Conservation (phyloP, 1,284 basidiomycete species). For the Volvariella volvacea region DNA sequence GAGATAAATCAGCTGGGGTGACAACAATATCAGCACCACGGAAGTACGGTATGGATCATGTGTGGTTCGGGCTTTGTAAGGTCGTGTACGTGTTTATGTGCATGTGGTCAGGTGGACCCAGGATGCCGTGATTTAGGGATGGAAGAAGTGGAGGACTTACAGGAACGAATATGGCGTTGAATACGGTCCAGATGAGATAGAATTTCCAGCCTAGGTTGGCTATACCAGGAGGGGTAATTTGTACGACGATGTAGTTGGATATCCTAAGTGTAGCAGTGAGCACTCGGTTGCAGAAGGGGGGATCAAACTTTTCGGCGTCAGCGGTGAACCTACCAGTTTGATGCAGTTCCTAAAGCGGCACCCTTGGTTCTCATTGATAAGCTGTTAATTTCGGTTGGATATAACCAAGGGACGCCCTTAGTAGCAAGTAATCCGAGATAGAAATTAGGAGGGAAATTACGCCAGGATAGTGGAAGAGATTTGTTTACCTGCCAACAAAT, state of each 20-base stretch:
- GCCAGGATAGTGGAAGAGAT: too few species aligned
- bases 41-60: neutral
- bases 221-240: slow-evolving; percentile 37
- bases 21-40: neutral
- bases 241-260: slow-evolving; percentile 51
- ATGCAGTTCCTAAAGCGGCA: slow-evolving; percentile 61
- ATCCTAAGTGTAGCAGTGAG: slow-evolving; percentile 32
- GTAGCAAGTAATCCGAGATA: neutral
- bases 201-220: slow-evolving; percentile 38
- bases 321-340: slow-evolving; percentile 41
- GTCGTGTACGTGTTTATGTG: too few species aligned
- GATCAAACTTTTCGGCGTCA: neutral
- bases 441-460: neutral
- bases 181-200: slow-evolving; percentile 39
- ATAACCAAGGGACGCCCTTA: slow-evolving; percentile 60
- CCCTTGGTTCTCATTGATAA: slow-evolving; percentile 61
- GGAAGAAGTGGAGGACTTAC: slow-evolving; percentile 19
- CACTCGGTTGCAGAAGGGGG: too few species aligned
- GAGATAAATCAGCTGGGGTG: slow-evolving; percentile 30
- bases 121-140: neutral
- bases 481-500: slow-evolving; percentile 56
- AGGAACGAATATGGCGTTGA: slow-evolving; percentile 40
- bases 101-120: too few species aligned
- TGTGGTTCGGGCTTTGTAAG: too few species aligned
- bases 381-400: slow-evolving; percentile 59